Percentiles rank a stretch among this genome's conserved stretches.
Conservation (phyloP, 148 eudicot genomes). For the Simmondsia chinensis region DNA sequence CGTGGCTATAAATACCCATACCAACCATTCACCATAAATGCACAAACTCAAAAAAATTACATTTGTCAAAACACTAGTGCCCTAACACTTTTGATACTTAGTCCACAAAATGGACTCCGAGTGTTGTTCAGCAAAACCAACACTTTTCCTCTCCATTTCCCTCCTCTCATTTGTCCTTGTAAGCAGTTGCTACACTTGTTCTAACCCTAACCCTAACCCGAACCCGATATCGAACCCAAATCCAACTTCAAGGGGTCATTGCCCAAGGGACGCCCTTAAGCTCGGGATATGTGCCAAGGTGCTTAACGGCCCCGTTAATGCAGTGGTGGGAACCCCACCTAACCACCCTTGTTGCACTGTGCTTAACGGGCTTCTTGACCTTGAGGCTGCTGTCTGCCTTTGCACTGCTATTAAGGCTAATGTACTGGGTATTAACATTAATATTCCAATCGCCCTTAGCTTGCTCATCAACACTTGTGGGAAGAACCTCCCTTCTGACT, state of each 20-base stretch:
- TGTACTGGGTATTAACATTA: constrained; percentile 40
- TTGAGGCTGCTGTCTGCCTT: constrained; percentile 35
- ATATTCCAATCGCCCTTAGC: constrained; percentile 35
- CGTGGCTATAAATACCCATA: too few relatives aligned
- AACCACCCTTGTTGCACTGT: constrained; percentile 28
- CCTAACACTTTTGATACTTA: too few relatives aligned
- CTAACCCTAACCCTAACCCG: too few relatives aligned
- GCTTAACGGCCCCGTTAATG: constrained; percentile 26
- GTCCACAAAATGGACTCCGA: too few relatives aligned
- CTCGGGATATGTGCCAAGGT: constrained; percentile 41
- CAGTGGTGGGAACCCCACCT: constrained; percentile 27
- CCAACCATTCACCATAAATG: too few relatives aligned
- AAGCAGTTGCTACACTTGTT: too few relatives aligned
- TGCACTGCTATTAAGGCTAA: constrained; percentile 48
- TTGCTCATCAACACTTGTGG: constrained; percentile 40
- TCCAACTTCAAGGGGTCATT: constrained; percentile 10
- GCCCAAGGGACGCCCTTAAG: constrained; percentile 46
- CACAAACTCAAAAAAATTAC: too few relatives aligned
- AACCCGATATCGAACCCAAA: constrained; percentile 5
- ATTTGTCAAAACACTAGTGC: too few relatives aligned
- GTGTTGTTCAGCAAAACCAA: too few relatives aligned
- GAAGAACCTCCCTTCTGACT: constrained; percentile 21
- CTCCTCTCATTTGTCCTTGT: too few relatives aligned
- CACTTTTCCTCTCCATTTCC: too few relatives aligned
- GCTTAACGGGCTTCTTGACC: constrained; percentile 27